Evolutionary conservation across 1,284 basidiomycete species (phyloP).

Genomic region (Neolentinus lepideus): DNA sequence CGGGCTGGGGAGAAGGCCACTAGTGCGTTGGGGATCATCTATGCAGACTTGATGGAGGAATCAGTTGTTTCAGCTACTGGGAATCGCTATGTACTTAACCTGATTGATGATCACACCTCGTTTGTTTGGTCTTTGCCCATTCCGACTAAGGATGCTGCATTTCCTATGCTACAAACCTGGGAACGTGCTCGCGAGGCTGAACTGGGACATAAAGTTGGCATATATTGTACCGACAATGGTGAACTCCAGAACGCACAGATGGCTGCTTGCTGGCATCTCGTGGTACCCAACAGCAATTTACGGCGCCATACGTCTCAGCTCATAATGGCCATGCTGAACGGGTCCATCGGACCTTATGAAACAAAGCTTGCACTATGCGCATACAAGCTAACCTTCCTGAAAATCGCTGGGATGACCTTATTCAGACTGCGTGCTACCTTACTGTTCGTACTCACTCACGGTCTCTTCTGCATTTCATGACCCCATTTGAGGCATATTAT

Average conservation of each 20-base stretch:
- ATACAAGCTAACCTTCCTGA: constrained; percentile 11
- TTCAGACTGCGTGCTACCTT: constrained; percentile 9
- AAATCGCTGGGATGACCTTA: constrained; percentile 22
- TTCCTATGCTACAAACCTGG: neutral
- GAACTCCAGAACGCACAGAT: neutral
- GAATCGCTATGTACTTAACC: constrained; percentile 5
- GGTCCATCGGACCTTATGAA: constrained; percentile 18
- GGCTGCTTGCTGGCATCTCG: neutral
- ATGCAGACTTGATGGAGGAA: constrained; percentile 5
- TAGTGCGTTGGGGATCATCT: constrained; percentile 2
- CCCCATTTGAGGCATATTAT: constrained; percentile 13
- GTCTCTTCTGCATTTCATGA: constrained; percentile 1
- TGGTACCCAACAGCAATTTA: constrained; percentile 8
- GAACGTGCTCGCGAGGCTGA: neutral
- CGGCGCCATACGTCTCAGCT: constrained; percentile 22
- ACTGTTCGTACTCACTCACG: constrained; percentile 4
- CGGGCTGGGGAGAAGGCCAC: constrained; percentile 6
- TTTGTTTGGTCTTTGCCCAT: constrained; percentile 5
- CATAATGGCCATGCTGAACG: constrained; percentile 21
- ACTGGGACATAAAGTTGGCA: neutral
- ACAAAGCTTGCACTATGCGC: constrained; percentile 18
- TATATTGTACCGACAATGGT: neutral
- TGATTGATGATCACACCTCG: constrained; percentile 7
- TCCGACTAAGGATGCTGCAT: neutral
- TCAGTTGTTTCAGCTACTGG: constrained; percentile 4